These are phyloP conservation scores for Termitomyces sp. DNA, from an alignment of 768 basidiomycete genomes.

Conservation along the genomic window DNA sequence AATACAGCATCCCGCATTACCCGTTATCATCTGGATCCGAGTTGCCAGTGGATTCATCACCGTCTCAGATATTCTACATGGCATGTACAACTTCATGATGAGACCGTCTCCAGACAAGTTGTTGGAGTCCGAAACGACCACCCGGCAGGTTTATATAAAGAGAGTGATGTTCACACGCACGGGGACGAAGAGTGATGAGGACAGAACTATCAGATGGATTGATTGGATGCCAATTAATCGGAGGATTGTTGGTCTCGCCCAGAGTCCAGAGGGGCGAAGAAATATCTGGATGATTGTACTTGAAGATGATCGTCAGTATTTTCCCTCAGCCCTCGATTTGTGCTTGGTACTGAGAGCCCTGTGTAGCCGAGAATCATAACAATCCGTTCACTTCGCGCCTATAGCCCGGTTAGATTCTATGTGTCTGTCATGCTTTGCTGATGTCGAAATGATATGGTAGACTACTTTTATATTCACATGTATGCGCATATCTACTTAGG, in stretches of 20 bases:
- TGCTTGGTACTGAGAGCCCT: not conserved
- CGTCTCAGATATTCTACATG: not conserved
- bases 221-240: constrained; percentile 2
- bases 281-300: not conserved
- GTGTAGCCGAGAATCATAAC: not conserved
- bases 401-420: not conserved
- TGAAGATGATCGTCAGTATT: not conserved
- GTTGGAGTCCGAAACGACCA: not conserved
- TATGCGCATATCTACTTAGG: not conserved
- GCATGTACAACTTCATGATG: not conserved
- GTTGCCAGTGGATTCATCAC: not conserved
- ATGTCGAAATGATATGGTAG: not conserved
- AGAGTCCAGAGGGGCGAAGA: not conserved
- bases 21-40: not conserved
- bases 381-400: not conserved
- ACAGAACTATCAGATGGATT: not conserved
- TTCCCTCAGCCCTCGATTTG: too few species aligned
- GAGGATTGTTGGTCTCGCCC: not conserved
- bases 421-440: too few species aligned
- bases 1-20: not conserved
- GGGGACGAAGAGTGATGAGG: not conserved
- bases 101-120: not conserved
- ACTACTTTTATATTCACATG: not conserved
- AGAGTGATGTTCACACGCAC: not conserved
- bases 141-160: not conserved